phyloP scores from a whole-genome alignment of 2,329 filamentous ascomycete species.

The Ampelomyces quisqualis region DNA sequence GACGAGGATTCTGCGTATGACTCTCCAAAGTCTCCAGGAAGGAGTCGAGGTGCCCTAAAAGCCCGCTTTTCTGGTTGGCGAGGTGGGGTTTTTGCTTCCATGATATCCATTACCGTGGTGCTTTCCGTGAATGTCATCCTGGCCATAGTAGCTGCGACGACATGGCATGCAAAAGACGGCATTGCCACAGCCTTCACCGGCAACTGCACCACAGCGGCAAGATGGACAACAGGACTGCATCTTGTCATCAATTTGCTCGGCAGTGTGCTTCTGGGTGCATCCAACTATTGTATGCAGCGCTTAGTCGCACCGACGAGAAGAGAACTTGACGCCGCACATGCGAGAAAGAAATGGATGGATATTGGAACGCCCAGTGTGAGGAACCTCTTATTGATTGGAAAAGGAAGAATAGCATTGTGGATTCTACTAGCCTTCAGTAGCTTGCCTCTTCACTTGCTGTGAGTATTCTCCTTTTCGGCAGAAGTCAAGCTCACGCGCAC shows the following conservation, averaged over 20 bases:
- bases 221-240: slow-evolving; percentile 32
- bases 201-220: slow-evolving; percentile 13
- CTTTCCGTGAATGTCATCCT: slow-evolving; percentile 10
- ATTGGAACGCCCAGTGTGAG: slow-evolving; percentile 46
- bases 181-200: slow-evolving; percentile 19
- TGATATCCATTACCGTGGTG: background rate
- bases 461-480: background rate
- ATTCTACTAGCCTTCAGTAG: slow-evolving; percentile 9
- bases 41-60: too few species aligned
- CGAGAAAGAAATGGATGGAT: slow-evolving; percentile 41
- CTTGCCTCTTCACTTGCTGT: slow-evolving; percentile 18
- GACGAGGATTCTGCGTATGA: too few species aligned
- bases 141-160: slow-evolving; percentile 3
- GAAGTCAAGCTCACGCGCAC: background rate
- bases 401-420: slow-evolving; percentile 7
- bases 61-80: slow-evolving; percentile 2
- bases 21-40: too few species aligned
- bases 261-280: slow-evolving; percentile 50
- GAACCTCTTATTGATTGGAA: slow-evolving; percentile 32
- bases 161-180: slow-evolving; percentile 5
- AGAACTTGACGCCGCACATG: slow-evolving; percentile 53
- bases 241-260: slow-evolving; percentile 52
- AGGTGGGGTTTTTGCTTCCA: background rate
- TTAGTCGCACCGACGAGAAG: slow-evolving; percentile 52
- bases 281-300: slow-evolving; percentile 56